These are phyloP conservation scores for Limtongia smithiae DNA, from an alignment of 805 yeast species.

Conservation along the genomic window DNA sequence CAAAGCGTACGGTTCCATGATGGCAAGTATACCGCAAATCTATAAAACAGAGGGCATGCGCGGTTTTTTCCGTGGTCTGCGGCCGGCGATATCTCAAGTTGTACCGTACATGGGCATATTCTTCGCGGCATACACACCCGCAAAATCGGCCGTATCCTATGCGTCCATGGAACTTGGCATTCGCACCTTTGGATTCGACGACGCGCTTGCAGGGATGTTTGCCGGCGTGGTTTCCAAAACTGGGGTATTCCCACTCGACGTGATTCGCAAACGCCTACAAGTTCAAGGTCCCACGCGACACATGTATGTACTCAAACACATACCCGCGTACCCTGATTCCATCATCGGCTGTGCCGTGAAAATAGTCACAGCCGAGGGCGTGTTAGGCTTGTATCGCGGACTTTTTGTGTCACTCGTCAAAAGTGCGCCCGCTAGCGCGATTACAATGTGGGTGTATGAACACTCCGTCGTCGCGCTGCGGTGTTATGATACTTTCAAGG, in stretches of 20 bases:
- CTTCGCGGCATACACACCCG: conserved; percentile 38
- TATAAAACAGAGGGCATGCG: conserved; percentile 42
- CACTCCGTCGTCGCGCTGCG: conserved; percentile 32
- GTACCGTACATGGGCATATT: conserved; percentile 70
- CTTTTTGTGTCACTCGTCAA: conserved; percentile 65
- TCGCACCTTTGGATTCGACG: conserved; percentile 34
- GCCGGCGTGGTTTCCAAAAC: conserved; percentile 79
- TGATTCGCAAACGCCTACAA: conserved; percentile 74
- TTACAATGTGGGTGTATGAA: conserved; percentile 67
- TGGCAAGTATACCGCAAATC: conserved; percentile 38
- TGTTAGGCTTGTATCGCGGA: conserved; percentile 70
- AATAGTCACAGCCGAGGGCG: conserved; percentile 56
- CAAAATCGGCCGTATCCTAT: background rate
- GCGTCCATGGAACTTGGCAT: background rate
- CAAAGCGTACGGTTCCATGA: conserved; percentile 32
- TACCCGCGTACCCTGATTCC: conserved; percentile 24
- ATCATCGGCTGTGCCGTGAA: conserved; percentile 38
- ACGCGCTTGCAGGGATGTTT: conserved; percentile 61
- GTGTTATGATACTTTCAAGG: conserved; percentile 14
- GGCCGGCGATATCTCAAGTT: conserved; percentile 55
- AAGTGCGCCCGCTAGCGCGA: conserved; percentile 67
- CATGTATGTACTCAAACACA: background rate
- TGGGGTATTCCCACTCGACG: conserved; percentile 79
- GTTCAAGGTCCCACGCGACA: conserved; percentile 44
- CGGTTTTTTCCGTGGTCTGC: conserved; percentile 51